phyloP scores from a whole-genome alignment of 106 monocot species.

The Dendrobium nobile region DNA sequence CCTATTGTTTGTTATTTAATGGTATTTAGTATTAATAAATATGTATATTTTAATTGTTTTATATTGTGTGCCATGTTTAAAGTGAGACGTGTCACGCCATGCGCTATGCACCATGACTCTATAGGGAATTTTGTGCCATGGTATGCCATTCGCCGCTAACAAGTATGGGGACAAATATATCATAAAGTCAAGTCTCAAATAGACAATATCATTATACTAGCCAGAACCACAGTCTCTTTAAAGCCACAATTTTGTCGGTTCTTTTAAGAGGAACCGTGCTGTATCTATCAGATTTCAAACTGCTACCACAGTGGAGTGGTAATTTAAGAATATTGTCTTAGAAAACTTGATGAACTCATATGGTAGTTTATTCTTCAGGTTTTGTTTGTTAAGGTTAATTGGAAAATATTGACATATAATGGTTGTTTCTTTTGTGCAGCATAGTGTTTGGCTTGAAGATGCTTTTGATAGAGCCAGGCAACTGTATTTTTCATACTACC shows the following conservation, averaged over 20 bases:
- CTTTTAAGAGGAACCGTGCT: background rate
- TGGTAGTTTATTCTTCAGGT: background rate
- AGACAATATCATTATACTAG: too few species aligned
- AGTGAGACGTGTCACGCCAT: too few species aligned
- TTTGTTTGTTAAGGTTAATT: background rate
- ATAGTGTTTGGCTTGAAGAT: slow-evolving; percentile 97
- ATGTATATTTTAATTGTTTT: too few species aligned
- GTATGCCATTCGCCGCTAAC: too few species aligned
- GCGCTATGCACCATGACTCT: too few species aligned
- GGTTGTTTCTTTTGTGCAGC: slow-evolving; percentile 43
- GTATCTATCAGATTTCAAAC: background rate
- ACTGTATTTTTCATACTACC: slow-evolving; percentile 86
- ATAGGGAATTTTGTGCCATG: too few species aligned
- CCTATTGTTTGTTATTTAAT: too few species aligned
- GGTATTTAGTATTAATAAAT: too few species aligned
- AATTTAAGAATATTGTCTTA: background rate
- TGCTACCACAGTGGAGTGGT: background rate
- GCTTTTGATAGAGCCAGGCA: slow-evolving; percentile 96
- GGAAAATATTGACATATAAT: background rate
- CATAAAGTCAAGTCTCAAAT: background rate
- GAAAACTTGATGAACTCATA: background rate
- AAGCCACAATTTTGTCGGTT: background rate
- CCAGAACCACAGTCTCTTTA: background rate
- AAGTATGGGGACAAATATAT: background rate
- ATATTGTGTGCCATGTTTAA: too few species aligned